Conservation (phyloP, 2,329 filamentous ascomycete species). For the Periconia macrospinosa region DNA sequence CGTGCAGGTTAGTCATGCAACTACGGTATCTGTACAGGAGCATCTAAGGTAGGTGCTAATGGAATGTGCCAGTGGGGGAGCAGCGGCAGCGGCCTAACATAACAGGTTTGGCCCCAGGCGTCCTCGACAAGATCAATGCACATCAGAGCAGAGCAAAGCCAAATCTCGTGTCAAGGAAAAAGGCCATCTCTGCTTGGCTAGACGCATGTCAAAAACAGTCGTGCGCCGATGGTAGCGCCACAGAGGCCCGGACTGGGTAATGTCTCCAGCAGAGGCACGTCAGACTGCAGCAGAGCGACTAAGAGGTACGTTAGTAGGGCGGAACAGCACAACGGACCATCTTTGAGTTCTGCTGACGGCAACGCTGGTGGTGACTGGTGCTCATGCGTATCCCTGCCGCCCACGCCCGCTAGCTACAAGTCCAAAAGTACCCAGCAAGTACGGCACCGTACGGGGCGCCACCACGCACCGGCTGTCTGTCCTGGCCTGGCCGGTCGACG, state of each 20-base stretch:
- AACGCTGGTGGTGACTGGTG: constrained; percentile 20
- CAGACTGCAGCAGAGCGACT: constrained; percentile 38
- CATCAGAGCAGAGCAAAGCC: constrained; percentile 20
- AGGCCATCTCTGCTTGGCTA: constrained; percentile 30
- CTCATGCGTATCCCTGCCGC: constrained; percentile 44
- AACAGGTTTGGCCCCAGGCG: constrained; percentile 9
- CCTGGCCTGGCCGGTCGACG: background rate
- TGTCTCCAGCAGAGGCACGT: constrained; percentile 36
- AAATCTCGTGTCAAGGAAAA: constrained; percentile 10
- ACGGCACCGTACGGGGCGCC: background rate
- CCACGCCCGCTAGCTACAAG: no score
- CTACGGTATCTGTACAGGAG: constrained; percentile 15
- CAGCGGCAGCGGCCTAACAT: constrained; percentile 1
- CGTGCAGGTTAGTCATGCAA: constrained; percentile 11
- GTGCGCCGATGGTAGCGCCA: constrained; percentile 38
- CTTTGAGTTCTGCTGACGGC: constrained; percentile 34
- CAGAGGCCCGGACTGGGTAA: constrained; percentile 30
- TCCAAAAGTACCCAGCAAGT: no score
- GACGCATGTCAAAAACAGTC: constrained; percentile 34
- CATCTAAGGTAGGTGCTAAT: no score
- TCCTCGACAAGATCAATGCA: no score
- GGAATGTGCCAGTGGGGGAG: constrained; percentile 2
- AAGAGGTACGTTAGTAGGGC: no score
- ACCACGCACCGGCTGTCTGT: constrained; percentile 40
- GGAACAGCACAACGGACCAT: constrained; percentile 23